Base-by-base conservation (phyloP, 2,329 filamentous ascomycete genomes). In the Periglandula ipomoeae region DNA sequence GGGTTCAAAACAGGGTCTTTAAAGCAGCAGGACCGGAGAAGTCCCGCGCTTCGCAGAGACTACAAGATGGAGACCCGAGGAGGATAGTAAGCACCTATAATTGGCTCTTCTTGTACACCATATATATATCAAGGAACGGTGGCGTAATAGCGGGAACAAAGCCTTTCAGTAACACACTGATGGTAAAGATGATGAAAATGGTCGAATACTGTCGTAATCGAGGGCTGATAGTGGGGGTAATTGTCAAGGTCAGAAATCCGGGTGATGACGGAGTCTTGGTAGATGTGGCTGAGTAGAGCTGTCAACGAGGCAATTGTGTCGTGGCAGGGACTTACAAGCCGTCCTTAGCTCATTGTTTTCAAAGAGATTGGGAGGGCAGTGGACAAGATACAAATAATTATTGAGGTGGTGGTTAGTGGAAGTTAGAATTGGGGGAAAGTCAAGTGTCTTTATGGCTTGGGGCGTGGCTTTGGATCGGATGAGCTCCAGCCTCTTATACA, bases 371-470 rank as follows among this genome's bases (percentile, higher is more conserved):
- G 24, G 10, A 13, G 23, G 8, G 13, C 11, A 34, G 23, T 23
- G 17, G 23, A 32, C 8, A 42, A 27, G n/a, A 24, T 10, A 5
- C 24, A 20, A 13, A n/a, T 44, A 8, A 19, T 20, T 39, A 11
- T 34, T 39, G 4, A 35, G 11, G 11, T 10, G 22, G 19, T 20
- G 6, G 13, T n/a, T 5, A n/a, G 13, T 44, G 30, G n/a, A 38
- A 10, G 4, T 23, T 30, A 13, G n/a, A 19, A 32, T 35, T 19
- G 8, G 26, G 19, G 44, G 20, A 26, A 22, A 27, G 40, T 11
- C 10, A 22, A 44, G 32, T 24, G 34, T 50, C 34, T 44, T 47
- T 45, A 44, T 45, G 45, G 17, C 37, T 47, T 37, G 45, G 17
- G 24, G 40, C n/a, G 22, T 50, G 39, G 34, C 45, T 40, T 24